These are phyloP conservation scores for Cryptosporidium bovis DNA, from an alignment of 169 alveolate genomes.

Conservation along the genomic window DNA sequence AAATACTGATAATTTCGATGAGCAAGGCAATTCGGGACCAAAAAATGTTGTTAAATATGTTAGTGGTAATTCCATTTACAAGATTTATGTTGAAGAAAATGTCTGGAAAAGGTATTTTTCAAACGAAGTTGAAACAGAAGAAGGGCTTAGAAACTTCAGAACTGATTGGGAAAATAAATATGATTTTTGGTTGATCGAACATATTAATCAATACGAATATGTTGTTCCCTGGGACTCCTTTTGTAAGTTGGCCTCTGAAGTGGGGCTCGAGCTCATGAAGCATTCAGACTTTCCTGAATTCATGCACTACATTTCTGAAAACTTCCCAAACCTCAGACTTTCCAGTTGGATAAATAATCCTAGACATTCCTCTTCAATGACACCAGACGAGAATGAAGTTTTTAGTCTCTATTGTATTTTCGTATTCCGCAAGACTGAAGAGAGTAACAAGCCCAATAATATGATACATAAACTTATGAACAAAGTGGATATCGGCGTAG, in stretches of 20 bases:
- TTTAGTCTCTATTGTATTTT: conserved; percentile 44
- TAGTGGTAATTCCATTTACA: conserved; percentile 78
- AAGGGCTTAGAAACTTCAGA: conserved; percentile 68
- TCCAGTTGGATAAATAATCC: conserved; percentile 71
- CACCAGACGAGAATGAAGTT: conserved; percentile 54
- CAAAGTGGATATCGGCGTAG: neutral
- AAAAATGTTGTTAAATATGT: conserved; percentile 70
- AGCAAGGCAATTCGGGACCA: conserved; percentile 50
- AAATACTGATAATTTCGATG: conserved; percentile 20
- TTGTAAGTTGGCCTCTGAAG: conserved; percentile 60
- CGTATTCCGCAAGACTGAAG: conserved; percentile 21
- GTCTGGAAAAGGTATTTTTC: conserved; percentile 70
- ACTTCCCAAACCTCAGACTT: conserved; percentile 61
- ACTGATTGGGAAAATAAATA: conserved; percentile 80
- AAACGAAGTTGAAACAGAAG: conserved; percentile 74
- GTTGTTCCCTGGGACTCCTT: conserved; percentile 76
- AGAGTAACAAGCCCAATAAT: neutral
- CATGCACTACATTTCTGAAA: conserved; percentile 13
- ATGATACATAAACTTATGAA: neutral
- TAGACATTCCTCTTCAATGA: conserved; percentile 21
- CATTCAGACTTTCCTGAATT: conserved; percentile 73
- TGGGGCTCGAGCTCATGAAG: conserved; percentile 63
- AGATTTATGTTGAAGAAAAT: conserved; percentile 77
- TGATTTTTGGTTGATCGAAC: conserved; percentile 81
- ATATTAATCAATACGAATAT: conserved; percentile 81